Percentiles rank a stretch among this genome's conserved stretches.
Evolutionary conservation across 2,329 filamentous ascomycete species (phyloP).

Genomic region (Scytalidium lignicola): DNA sequence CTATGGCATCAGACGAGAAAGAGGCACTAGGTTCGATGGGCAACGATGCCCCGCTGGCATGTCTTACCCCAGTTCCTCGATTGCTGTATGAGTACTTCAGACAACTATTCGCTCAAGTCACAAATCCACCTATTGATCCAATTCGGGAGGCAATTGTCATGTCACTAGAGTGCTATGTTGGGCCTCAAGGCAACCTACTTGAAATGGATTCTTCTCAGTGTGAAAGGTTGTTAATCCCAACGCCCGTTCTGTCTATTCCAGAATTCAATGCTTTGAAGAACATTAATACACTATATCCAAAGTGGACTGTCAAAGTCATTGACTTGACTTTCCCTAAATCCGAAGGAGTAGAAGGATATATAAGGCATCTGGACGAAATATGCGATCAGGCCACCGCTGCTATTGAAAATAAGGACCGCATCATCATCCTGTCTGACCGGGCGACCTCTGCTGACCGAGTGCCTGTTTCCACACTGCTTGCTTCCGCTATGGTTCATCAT

Average conservation of each 20-base stretch:
- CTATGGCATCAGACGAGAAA: conserved; percentile 96
- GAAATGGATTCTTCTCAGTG: conserved; percentile 93
- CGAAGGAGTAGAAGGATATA: conserved; percentile 76
- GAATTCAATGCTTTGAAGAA: conserved; percentile 87
- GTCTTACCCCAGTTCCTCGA: conserved; percentile 82
- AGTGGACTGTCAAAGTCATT: conserved; percentile 85
- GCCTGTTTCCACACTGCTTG: conserved; percentile 78
- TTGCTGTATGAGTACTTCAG: conserved; percentile 95
- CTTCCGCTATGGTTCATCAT: conserved; percentile 91
- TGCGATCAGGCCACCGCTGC: conserved; percentile 80
- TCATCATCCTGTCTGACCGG: conserved; percentile 86
- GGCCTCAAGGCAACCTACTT: conserved; percentile 88
- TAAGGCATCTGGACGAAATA: conserved; percentile 82
- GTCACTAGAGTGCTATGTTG: conserved; percentile 94
- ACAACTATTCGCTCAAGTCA: conserved; percentile 95
- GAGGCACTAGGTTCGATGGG: conserved; percentile 97
- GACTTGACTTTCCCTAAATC: conserved; percentile 90
- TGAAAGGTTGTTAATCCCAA: conserved; percentile 77
- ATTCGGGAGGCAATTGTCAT: conserved; percentile 97
- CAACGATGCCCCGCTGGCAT: conserved; percentile 90
- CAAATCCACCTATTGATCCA: conserved; percentile 94
- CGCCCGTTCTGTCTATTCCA: conserved; percentile 81
- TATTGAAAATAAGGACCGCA: conserved; percentile 75
- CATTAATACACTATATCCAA: conserved; percentile 64
- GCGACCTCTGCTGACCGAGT: conserved; percentile 79